Percentiles rank a stretch among this genome's conserved stretches.
These are phyloP conservation scores for Phlyctochytrium planicorne DNA, from an alignment of 192 early-diverging fungal genomes.

Conservation along the genomic window DNA sequence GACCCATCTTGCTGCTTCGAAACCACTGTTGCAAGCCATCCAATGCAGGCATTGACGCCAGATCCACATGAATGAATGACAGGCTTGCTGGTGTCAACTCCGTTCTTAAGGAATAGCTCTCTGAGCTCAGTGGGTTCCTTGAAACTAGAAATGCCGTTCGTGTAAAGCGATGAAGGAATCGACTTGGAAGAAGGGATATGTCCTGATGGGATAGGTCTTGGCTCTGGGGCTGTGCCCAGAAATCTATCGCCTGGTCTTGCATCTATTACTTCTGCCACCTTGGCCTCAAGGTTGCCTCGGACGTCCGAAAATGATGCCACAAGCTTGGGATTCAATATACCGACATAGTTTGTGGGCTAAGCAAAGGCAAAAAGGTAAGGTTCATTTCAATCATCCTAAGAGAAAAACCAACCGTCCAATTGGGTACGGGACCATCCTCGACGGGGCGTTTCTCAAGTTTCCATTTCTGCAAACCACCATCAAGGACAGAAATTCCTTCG, in stretches of 20 bases:
- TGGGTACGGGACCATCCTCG: constrained; percentile 30
- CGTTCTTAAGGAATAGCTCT: constrained; percentile 8
- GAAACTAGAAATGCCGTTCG: neutral
- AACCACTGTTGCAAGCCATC: constrained; percentile 23
- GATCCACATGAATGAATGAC: constrained; percentile 22
- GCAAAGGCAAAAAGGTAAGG: neutral
- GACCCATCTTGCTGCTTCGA: constrained; percentile 15
- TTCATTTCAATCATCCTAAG: neutral
- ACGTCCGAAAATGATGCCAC: constrained; percentile 23
- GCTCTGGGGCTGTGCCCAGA: constrained; percentile 24
- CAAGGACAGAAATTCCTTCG: constrained; percentile 75
- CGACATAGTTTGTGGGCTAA: constrained; percentile 20
- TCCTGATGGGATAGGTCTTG: constrained; percentile 20
- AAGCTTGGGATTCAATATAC: constrained; percentile 10
- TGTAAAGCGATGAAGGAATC: constrained; percentile 1
- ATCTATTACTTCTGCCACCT: constrained; percentile 8
- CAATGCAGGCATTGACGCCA: constrained; percentile 28
- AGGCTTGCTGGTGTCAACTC: constrained; percentile 12
- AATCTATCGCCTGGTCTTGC: constrained; percentile 22
- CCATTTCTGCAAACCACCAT: constrained; percentile 91
- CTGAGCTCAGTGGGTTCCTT: constrained; percentile 3
- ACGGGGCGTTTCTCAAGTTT: constrained; percentile 49
- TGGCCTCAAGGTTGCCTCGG: constrained; percentile 1
- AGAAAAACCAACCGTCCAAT: constrained; percentile 12
- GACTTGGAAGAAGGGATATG: constrained; percentile 21